Evolutionary conservation across 2,329 filamentous ascomycete genomes (phyloP), one percentile per base, ranked within the genome.

Genomic region (Dendryphion nanum): DNA sequence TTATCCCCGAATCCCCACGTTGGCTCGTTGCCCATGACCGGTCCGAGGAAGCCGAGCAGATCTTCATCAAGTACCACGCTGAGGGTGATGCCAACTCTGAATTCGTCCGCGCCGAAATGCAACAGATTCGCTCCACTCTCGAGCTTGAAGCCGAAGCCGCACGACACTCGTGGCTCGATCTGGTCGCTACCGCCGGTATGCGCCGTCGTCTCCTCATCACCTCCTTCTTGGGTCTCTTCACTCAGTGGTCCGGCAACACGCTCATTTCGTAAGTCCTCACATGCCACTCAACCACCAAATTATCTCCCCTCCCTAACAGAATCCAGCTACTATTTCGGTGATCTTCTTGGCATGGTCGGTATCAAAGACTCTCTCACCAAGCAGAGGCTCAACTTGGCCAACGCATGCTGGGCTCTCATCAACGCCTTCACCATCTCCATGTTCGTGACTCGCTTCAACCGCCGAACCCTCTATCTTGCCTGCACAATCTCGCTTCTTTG

Each of bases 211-310:
- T 83, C 30, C 70, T 74, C 18, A 76, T 84, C 40, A 70, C 82
- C 18, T 57, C 83, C 30, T 79, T 76, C 0, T 69, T 84, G 14
- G 81, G 78, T 50, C 63, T 83, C 50, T 81, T 83, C 53, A 82
- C 78, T 3, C 80, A 84, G 61, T 84, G 81, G 62, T 79, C 75
- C 35, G 81, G 81, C 30, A 84, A 83, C 51, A 14, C 64, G 81
- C 4, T 78, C 82, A 61, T 79, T 72, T 49, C 44, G 42, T 47
- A 40, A 40, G 43, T 41, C 14, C 20, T 13, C n/a, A n/a, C n/a
- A n/a, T n/a, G n/a, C n/a, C n/a, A n/a, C 23, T 3, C 3, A 5
- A 17, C 8, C 8, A 8, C 29, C 29, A 30, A 13, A 10, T 30
- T 16, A 16, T 30, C 29, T 26, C 23, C n/a, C n/a, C n/a, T 3